phyloP scores from a whole-genome alignment of 306 rosid species.

The Castanopsis chinensis region DNA sequence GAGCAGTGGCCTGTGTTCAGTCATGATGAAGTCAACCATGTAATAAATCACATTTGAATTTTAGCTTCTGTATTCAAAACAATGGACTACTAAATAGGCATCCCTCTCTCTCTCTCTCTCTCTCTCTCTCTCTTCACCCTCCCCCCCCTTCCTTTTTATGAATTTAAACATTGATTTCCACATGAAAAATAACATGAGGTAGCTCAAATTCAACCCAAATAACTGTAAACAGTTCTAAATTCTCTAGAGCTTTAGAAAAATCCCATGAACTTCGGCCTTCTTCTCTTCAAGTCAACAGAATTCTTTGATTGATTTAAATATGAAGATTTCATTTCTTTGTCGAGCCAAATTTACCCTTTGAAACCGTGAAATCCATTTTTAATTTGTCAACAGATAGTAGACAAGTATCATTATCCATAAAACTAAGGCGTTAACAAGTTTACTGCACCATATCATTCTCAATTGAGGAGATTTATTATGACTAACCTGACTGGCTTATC shows the following conservation, averaged over 20 bases:
- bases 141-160: no score
- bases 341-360: background rate
- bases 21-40: background rate
- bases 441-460: background rate
- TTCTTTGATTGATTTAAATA: background rate
- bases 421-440: background rate
- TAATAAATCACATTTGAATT: background rate
- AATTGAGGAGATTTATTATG: background rate
- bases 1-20: conserved; percentile 37
- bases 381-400: background rate
- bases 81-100: no score
- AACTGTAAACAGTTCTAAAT: background rate
- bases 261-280: background rate
- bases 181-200: background rate
- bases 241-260: background rate
- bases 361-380: background rate
- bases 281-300: background rate
- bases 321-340: background rate
- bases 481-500: conserved; percentile 56
- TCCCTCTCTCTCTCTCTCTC: no score
- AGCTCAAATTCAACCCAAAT: background rate
- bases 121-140: no score
- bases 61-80: no score
- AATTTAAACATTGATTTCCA: background rate
- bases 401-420: background rate